phyloP scores from a whole-genome alignment of 768 basidiomycete genomes.

The Termitomyces sp. region DNA sequence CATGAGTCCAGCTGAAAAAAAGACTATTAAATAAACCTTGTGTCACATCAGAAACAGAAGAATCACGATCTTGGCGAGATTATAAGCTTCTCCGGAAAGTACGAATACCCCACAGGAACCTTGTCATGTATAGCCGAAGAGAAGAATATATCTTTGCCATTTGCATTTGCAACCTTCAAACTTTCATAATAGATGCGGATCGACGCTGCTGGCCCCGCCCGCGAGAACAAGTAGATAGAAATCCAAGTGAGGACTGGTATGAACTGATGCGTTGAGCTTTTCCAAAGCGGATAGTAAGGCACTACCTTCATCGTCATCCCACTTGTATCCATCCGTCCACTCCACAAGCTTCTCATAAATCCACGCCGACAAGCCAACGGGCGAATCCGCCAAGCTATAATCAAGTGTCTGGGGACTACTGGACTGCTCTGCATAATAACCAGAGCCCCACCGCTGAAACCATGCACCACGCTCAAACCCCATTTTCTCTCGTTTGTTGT shows the following conservation, averaged over 20 bases:
- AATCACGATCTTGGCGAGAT: slow-evolving; percentile 19
- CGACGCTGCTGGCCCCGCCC: slow-evolving; percentile 51
- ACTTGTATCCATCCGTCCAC: slow-evolving; percentile 29
- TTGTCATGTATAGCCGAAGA: slow-evolving; percentile 1
- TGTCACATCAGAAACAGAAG: background rate
- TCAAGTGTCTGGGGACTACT: slow-evolving; percentile 50
- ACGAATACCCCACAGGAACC: slow-evolving; percentile 44
- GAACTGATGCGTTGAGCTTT: background rate
- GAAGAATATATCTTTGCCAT: slow-evolving; percentile 1
- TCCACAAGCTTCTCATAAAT: slow-evolving; percentile 46
- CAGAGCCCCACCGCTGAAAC: slow-evolving; percentile 23
- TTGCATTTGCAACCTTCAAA: slow-evolving; percentile 11
- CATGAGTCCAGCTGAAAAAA: slow-evolving; percentile 34
- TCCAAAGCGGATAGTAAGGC: background rate
- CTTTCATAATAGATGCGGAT: slow-evolving; percentile 55
- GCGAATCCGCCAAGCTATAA: slow-evolving; percentile 51
- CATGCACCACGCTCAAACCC: slow-evolving; percentile 23
- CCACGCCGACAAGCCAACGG: slow-evolving; percentile 47
- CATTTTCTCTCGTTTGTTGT: slow-evolving; percentile 26
- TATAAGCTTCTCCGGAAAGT: slow-evolving; percentile 44
- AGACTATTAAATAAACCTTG: background rate
- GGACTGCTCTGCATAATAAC: slow-evolving; percentile 35
- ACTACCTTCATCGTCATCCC: slow-evolving; percentile 52
- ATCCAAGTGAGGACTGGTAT: slow-evolving; percentile 53
- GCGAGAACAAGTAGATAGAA: slow-evolving; percentile 56